Base-by-base conservation (phyloP, 768 basidiomycete genomes). In the Trametes cinnabarina region DNA sequence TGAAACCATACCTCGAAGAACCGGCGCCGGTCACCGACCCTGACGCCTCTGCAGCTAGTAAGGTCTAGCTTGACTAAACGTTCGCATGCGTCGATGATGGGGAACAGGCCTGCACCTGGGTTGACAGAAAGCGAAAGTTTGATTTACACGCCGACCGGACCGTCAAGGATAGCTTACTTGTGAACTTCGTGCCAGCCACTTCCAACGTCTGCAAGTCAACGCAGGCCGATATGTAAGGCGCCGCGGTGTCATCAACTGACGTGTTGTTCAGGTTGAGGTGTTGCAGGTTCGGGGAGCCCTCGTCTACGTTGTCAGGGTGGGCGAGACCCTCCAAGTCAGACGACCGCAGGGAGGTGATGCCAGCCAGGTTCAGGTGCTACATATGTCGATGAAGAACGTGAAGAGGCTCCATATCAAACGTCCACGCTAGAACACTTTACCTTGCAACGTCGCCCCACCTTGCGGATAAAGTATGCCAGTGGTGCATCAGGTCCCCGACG, bases 21-120 rank as follows among this genome's bases (percentile, higher is more conserved):
- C 7, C 78, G 78, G 14, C 88, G 77, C 23, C 87, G 73, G 60
- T 87, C 84, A 0, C 74, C 74, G 4, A 88, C 77, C 6, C 65
- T 74, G 51, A 90, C 76, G 4, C 87, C 81, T 50, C 87, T 77
- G 59, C 87, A 90, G 57, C 85, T 82, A 3, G 85, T 88, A 43
- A 90, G 70, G 64, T 88, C 82, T 14, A 89, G 66, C n/a, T 73
- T 79, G 55, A 74, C 69, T 26, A 90, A 72, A 26, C 71, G 73
- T 2, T 73, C 60, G 62, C 88, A 90, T 0, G 75, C 76, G 62
- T 88, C 82, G 28, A 90, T 72, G 35, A 90, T 78, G 2, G 69
- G 61, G 62, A 82, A 83, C 20, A 89, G 65, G 9, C 82, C 87
- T 0, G 68, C 72, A 51, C 74, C 87, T 89, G 53, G 9, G 39